Percentiles rank a stretch among this genome's conserved stretches.
phyloP scores from a whole-genome alignment of 306 rosid species.

The Canavalia ensiformis region DNA sequence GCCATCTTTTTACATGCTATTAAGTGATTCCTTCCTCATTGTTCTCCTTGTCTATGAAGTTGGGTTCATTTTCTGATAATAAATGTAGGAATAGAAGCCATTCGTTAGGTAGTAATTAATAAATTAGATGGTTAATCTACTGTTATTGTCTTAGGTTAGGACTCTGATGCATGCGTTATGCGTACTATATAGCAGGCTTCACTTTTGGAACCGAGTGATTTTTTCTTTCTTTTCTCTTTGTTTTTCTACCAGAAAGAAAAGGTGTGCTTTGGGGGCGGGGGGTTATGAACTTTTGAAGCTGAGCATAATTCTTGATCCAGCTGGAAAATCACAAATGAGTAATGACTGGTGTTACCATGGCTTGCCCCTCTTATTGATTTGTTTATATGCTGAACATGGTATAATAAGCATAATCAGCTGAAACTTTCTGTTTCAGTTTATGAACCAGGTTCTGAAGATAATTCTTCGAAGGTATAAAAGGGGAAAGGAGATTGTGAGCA shows the following conservation, averaged over 20 bases:
- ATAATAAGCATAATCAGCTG: slow-evolving; percentile 14
- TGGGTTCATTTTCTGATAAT: slow-evolving; percentile 18
- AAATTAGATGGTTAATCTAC: background rate
- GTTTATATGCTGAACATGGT: background rate
- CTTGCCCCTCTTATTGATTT: background rate
- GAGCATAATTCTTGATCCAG: background rate
- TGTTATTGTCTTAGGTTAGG: slow-evolving; percentile 3
- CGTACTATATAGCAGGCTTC: background rate
- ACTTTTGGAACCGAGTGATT: slow-evolving; percentile 10
- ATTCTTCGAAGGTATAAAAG: background rate
- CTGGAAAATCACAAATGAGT: background rate
- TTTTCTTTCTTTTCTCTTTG: background rate
- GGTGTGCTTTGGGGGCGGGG: too few relatives aligned
- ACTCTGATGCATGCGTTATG: background rate
- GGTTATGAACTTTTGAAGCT: slow-evolving; percentile 6
- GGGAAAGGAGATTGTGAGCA: slow-evolving; percentile 8
- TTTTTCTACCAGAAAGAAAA: background rate
- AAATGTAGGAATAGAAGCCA: background rate
- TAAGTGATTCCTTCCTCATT: slow-evolving; percentile 10
- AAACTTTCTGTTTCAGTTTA: background rate
- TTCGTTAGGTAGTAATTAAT: slow-evolving; percentile 1
- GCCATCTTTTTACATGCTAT: slow-evolving; percentile 13
- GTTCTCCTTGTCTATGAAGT: slow-evolving; percentile 13
- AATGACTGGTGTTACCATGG: too few relatives aligned
- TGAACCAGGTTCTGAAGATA: background rate